Evolutionary conservation across 2,329 filamentous ascomycete genomes (phyloP).

Genomic region (Coleophoma eucalyptorum): DNA sequence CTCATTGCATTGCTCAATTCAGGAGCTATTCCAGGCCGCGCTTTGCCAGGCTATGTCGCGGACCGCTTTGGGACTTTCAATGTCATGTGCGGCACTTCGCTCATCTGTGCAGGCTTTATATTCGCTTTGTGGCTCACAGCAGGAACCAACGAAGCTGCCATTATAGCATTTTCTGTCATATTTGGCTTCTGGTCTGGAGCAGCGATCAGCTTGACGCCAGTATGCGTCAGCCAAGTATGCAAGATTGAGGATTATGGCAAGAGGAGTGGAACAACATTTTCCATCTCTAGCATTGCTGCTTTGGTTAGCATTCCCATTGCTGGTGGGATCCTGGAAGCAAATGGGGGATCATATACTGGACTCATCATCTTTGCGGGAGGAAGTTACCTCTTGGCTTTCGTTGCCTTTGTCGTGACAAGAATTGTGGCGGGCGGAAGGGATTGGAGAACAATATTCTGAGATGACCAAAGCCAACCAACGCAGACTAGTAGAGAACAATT

Average conservation of each 20-base stretch:
- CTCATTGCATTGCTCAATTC: slow-evolving; percentile 81
- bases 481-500: too few species aligned
- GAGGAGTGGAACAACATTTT: slow-evolving; percentile 84
- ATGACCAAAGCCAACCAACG: too few species aligned
- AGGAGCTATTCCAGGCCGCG: slow-evolving; percentile 74
- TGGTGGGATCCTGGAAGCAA: slow-evolving; percentile 50
- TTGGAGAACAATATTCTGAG: not conserved
- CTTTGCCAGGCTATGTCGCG: slow-evolving; percentile 72
- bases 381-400: not conserved
- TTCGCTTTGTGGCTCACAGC: slow-evolving; percentile 61
- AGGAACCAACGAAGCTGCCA: slow-evolving; percentile 52
- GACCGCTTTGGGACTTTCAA: slow-evolving; percentile 87
- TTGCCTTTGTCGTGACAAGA: not conserved
- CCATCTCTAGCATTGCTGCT: slow-evolving; percentile 71
- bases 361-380: not conserved
- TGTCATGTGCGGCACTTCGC: slow-evolving; percentile 66
- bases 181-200: slow-evolving; percentile 82
- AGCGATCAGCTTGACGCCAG: slow-evolving; percentile 78
- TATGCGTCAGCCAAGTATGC: slow-evolving; percentile 80
- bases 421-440: not conserved
- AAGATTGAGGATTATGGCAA: slow-evolving; percentile 77
- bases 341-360: not conserved
- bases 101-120: slow-evolving; percentile 19
- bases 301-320: slow-evolving; percentile 70
- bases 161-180: slow-evolving; percentile 69